phyloP scores from a whole-genome alignment of 768 basidiomycete species.

The Rhodocollybia butyracea region DNA sequence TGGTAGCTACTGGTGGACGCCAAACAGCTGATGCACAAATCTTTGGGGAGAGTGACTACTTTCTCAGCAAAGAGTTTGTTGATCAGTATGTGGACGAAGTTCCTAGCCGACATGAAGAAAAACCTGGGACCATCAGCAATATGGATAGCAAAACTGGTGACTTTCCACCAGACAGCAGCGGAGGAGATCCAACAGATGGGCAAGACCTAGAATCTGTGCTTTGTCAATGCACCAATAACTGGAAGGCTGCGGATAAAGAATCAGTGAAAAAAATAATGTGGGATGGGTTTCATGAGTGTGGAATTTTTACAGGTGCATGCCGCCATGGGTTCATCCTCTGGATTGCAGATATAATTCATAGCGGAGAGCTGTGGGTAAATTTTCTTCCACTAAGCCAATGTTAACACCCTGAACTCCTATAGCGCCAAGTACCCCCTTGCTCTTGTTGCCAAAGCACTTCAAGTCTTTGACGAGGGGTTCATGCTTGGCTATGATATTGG shows the following conservation, averaged over 20 bases:
- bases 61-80: neutral
- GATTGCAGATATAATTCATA: slow-evolving; percentile 18
- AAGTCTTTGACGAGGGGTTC: slow-evolving; percentile 1
- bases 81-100: slow-evolving; percentile 20
- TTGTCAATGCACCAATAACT: slow-evolving; percentile 18
- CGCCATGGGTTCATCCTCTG: slow-evolving; percentile 17
- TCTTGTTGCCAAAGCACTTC: slow-evolving; percentile 9
- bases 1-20: slow-evolving; percentile 2
- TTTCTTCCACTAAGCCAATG: slow-evolving; percentile 3
- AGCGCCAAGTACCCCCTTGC: slow-evolving; percentile 9
- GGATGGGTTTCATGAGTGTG: slow-evolving; percentile 24
- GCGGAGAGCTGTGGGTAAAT: slow-evolving; percentile 24
- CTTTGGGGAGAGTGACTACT: slow-evolving; percentile 11
- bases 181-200: slow-evolving; percentile 7
- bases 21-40: slow-evolving; percentile 9
- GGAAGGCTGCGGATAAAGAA: too few relatives aligned
- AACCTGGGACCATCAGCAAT: too few relatives aligned
- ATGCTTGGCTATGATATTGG: too few relatives aligned
- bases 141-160: slow-evolving; percentile 10
- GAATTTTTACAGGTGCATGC: too few relatives aligned
- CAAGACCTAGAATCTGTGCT: slow-evolving; percentile 7
- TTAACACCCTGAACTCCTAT: neutral
- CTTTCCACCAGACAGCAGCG: slow-evolving; percentile 11
- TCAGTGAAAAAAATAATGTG: too few relatives aligned
- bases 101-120: neutral